phyloP scores from a whole-genome alignment of 768 basidiomycete genomes.

The Rhodosporidiobolus sp. region DNA sequence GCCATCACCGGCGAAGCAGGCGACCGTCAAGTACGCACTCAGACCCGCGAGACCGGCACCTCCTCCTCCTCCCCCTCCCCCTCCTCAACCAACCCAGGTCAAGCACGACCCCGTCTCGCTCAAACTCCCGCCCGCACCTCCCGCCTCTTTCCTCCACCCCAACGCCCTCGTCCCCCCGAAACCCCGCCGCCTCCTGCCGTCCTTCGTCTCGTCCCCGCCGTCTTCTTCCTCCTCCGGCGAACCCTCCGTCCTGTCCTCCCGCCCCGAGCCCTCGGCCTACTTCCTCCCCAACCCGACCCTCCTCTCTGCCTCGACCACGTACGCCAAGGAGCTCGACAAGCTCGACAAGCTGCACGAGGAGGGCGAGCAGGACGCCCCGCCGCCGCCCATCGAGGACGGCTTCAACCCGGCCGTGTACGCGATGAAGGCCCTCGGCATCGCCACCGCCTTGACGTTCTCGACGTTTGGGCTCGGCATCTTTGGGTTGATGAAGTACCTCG shows the following conservation, averaged over 20 bases:
- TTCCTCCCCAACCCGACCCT: slow-evolving; percentile 36
- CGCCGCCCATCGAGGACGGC: slow-evolving; percentile 17
- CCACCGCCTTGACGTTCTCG: slow-evolving; percentile 21
- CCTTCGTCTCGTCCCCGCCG: slow-evolving; percentile 9
- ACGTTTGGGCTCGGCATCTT: slow-evolving; percentile 23
- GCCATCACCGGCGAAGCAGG: background rate
- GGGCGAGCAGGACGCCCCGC: background rate
- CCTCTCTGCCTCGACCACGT: slow-evolving; percentile 8
- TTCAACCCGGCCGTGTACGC: slow-evolving; percentile 40
- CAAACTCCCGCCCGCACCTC: background rate
- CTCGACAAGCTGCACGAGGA: slow-evolving; percentile 36
- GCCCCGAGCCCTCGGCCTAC: slow-evolving; percentile 5
- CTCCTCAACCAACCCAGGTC: background rate
- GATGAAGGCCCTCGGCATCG: slow-evolving; percentile 38
- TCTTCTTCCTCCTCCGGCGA: background rate
- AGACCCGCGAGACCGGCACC: no score
- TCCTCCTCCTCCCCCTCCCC: background rate
- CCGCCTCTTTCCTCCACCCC: slow-evolving; percentile 17
- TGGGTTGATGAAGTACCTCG: slow-evolving; percentile 27
- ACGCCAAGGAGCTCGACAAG: slow-evolving; percentile 17
- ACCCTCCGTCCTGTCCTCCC: background rate
- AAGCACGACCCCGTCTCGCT: background rate
- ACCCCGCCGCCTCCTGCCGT: slow-evolving; percentile 10
- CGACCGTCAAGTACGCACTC: no score
- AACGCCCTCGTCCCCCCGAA: slow-evolving; percentile 8